phyloP scores from a whole-genome alignment of 106 monocot genomes.

The Allium fistulosum region DNA sequence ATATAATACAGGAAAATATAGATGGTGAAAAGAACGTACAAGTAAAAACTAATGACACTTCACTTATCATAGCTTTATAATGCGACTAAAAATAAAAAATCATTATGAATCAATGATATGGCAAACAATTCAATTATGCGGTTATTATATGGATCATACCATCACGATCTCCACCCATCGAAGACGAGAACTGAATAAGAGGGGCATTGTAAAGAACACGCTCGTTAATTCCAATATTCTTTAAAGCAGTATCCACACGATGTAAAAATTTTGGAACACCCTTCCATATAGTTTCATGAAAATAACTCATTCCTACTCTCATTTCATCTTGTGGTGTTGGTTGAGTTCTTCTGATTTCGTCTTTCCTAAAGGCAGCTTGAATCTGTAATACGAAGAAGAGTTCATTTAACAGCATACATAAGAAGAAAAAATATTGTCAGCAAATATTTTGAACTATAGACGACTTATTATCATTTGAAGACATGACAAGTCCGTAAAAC shows the following conservation, averaged over 20 bases:
- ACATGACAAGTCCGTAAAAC: no score
- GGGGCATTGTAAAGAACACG: conserved; percentile 96
- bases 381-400: conserved; percentile 54
- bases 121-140: no score
- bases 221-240: conserved; percentile 95
- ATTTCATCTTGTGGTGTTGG: conserved; percentile 99
- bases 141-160: conserved; percentile 30
- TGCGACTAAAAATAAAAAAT: no score
- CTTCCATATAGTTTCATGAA: conserved; percentile 99
- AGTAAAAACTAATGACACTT: no score
- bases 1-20: conserved; percentile 6
- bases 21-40: no score
- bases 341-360: conserved; percentile 92
- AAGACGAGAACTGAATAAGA: conserved; percentile 98
- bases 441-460: no score
- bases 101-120: no score
- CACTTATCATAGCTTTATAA: no score
- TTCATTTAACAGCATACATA: not conserved
- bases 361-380: conserved; percentile 98
- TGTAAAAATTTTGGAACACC: conserved; percentile 96
- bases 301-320: conserved; percentile 99
- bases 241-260: conserved; percentile 87
- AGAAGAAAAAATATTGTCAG: no score
- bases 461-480: no score
- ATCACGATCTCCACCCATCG: conserved; percentile 99